phyloP scores from a whole-genome alignment of 169 alveolate genomes.

The Cystoisospora suis region DNA sequence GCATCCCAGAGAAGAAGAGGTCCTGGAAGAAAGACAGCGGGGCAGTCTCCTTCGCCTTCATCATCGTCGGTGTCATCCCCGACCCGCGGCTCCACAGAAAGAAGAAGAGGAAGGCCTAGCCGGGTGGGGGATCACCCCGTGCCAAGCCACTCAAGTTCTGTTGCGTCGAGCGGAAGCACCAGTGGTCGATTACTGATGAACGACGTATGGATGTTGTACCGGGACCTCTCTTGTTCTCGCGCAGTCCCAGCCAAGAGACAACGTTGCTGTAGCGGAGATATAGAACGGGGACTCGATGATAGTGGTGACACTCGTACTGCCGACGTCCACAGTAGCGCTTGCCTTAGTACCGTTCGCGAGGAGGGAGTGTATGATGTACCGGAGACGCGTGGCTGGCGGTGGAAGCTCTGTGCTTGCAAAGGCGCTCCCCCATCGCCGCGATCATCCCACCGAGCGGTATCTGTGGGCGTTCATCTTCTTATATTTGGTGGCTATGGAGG shows the following conservation, averaged over 20 bases:
- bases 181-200: background rate
- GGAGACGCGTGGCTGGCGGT: background rate
- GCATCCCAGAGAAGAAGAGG: too few species aligned
- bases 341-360: background rate
- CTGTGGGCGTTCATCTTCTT: background rate
- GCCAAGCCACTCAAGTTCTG: too few species aligned
- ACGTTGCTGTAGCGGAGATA: background rate
- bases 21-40: background rate
- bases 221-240: background rate
- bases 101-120: background rate
- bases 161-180: too few species aligned
- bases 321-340: background rate
- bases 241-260: background rate
- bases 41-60: background rate
- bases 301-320: too few species aligned
- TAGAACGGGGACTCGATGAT: background rate
- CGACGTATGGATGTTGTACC: background rate
- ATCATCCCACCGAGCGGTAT: background rate
- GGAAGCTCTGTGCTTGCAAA: background rate
- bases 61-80: background rate
- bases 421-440: slow-evolving; percentile 20
- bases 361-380: background rate
- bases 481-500: slow-evolving; percentile 34
- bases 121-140: too few species aligned
- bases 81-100: too few species aligned